Base-by-base conservation (phyloP, 2,329 filamentous ascomycete species). In the Claviceps pusilla region DNA sequence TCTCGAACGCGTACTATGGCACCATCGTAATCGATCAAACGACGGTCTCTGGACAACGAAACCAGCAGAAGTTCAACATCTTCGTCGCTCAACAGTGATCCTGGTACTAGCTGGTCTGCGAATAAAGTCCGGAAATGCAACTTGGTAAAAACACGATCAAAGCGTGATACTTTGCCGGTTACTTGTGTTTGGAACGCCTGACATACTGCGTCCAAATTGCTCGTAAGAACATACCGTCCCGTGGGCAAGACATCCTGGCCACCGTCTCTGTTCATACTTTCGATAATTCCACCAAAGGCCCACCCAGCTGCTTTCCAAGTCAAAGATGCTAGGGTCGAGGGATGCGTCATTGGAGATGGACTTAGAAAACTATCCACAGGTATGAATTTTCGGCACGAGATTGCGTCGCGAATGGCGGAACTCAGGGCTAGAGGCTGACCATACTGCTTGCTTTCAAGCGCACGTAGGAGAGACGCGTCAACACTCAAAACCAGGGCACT, bases 401-500 rank as follows among this genome's bases (percentile, higher is more conserved):
- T 71, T 0, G 87, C 86, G 62, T 97, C 91, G 35, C 71, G 70
- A 50, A 97, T 73, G 5, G 90, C 93, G 3, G 83, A 80, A 1
- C 86, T 86, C 0, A 98, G 73, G 3, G 87, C 88, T 10, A 91
- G 76, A 1, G 93, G 93, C 48, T 83, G 79, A 2, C 93, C 93
- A 68, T 82, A 90, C 61, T 91, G 83, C 48, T 82, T 82, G 50
- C 77, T 86, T 59, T 90, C 84, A 53, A 98, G 73, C 41, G 82
- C 80, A 29, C 80, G 77, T 28, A 86, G 71, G 1, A 98, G 76
- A 35, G 79, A 74, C 41, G 86, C 80, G 61, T 79, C 76, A 42
- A 79, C 68, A 7, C 71, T 70, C 33, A 85, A 67, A 35, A 79
- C 67, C 12, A 85, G 68, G 19, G 75, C 69, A 55, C 75, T 75